Evolutionary conservation across 495 filamentous ascomycete species (phyloP).

Genomic region (Penicillium verhagenii): DNA sequence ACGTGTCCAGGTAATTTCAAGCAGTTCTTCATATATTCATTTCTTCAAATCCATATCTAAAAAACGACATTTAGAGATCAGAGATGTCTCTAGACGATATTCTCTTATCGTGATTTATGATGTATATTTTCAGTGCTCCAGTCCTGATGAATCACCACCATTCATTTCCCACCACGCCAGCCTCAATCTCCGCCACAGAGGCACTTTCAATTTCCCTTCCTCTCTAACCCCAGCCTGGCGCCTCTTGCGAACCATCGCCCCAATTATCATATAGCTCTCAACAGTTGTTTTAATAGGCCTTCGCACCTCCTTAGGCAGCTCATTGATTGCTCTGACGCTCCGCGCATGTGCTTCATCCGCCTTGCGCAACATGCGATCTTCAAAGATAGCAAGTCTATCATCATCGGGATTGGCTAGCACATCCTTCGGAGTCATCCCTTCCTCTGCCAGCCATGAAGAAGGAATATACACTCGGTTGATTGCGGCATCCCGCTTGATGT

Average conservation of each 20-base stretch:
- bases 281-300: slow-evolving; percentile 64
- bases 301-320: slow-evolving; percentile 53
- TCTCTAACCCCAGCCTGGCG: slow-evolving; percentile 42
- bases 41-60: too few relatives aligned
- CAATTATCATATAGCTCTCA: slow-evolving; percentile 75
- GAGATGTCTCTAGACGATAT: too few relatives aligned
- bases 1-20: too few relatives aligned
- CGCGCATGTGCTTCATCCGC: slow-evolving; percentile 55
- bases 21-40: too few relatives aligned
- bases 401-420: slow-evolving; percentile 48
- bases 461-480: slow-evolving; percentile 65
- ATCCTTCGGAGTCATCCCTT: slow-evolving; percentile 49
- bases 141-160: neutral
- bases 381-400: slow-evolving; percentile 40
- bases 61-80: too few relatives aligned
- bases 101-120: too few relatives aligned
- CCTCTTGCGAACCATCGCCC: slow-evolving; percentile 21
- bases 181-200: slow-evolving; percentile 10
- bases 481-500: slow-evolving; percentile 59
- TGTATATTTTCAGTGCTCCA: neutral
- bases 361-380: slow-evolving; percentile 50
- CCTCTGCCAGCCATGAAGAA: slow-evolving; percentile 55
- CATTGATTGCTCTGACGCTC: slow-evolving; percentile 50
- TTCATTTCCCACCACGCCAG: slow-evolving; percentile 12
- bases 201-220: slow-evolving; percentile 43